These are phyloP conservation scores for Pugionium cornutum DNA, from an alignment of 345 rosid species.

Conservation along the genomic window DNA sequence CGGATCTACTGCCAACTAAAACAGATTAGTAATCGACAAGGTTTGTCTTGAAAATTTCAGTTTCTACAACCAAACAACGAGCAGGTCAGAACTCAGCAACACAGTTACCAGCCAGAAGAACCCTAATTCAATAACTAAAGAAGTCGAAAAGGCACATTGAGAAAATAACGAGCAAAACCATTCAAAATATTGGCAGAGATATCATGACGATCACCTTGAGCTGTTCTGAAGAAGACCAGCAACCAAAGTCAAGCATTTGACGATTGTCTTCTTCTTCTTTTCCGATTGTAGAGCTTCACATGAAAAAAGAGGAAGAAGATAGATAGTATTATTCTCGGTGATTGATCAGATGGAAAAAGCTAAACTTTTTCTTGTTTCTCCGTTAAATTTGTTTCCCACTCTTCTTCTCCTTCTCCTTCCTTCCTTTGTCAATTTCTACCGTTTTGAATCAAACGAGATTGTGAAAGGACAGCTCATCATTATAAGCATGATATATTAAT, in stretches of 20 bases:
- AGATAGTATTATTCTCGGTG: neutral
- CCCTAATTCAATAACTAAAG: constrained; percentile 28
- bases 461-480: constrained; percentile 34
- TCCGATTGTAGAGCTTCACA: constrained; percentile 26
- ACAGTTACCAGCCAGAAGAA: constrained; percentile 35
- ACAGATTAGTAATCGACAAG: constrained; percentile 13
- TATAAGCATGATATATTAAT: constrained; percentile 26
- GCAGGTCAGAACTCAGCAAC: constrained; percentile 10
- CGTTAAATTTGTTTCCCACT: constrained; percentile 4
- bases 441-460: constrained; percentile 33
- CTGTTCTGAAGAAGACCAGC: constrained; percentile 31
- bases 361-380: constrained; percentile 5
- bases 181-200: neutral
- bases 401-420: neutral
- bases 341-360: constrained; percentile 23
- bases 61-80: constrained; percentile 16
- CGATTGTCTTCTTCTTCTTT: constrained; percentile 32
- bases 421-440: constrained; percentile 31
- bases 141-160: neutral
- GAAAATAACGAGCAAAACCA: constrained; percentile 1
- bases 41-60: constrained; percentile 12
- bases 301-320: neutral
- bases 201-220: constrained; percentile 42
- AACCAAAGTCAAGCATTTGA: constrained; percentile 43
- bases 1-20: constrained; percentile 32